phyloP scores from a whole-genome alignment of 805 yeast species.

The Tetrapisispora arboricola region DNA sequence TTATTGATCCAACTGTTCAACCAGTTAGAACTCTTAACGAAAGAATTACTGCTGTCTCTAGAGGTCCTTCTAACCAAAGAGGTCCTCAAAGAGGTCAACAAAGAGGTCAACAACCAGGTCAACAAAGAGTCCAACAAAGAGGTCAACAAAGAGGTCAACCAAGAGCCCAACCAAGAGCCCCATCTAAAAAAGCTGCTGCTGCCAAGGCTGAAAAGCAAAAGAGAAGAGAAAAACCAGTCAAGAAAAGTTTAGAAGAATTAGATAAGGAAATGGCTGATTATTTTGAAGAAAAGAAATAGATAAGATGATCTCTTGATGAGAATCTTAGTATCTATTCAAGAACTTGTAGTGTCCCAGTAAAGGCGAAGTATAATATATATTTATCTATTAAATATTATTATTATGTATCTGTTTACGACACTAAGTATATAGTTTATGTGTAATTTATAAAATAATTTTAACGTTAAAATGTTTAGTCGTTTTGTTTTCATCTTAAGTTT shows the following conservation, averaged over 20 bases:
- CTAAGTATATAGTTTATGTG: background rate
- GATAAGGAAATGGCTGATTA: conserved; percentile 98
- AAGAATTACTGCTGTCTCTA: conserved; percentile 46
- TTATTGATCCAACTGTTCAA: conserved; percentile 73
- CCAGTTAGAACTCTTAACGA: conserved; percentile 45
- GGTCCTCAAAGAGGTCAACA: conserved; percentile 11
- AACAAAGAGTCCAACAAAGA: conserved; percentile 10
- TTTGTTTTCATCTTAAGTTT: no score
- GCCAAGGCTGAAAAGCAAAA: conserved; percentile 29
- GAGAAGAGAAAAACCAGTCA: conserved; percentile 35
- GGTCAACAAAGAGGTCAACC: conserved; percentile 8
- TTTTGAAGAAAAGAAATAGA: conserved; percentile 40
- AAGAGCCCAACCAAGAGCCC: conserved; percentile 21
- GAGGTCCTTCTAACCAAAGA: conserved; percentile 4
- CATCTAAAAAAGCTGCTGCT: conserved; percentile 28
- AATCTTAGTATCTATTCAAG: no score
- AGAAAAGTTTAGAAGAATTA: conserved; percentile 82
- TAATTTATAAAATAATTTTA: background rate
- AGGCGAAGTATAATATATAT: background rate
- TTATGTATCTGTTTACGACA: background rate
- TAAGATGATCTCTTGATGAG: background rate
- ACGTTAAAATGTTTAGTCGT: no score
- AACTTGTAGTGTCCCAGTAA: no score
- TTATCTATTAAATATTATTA: background rate
- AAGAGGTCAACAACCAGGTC: no score